Evolutionary conservation across 2,329 filamentous ascomycete species (phyloP).

Genomic region (Penicillium sp.): DNA sequence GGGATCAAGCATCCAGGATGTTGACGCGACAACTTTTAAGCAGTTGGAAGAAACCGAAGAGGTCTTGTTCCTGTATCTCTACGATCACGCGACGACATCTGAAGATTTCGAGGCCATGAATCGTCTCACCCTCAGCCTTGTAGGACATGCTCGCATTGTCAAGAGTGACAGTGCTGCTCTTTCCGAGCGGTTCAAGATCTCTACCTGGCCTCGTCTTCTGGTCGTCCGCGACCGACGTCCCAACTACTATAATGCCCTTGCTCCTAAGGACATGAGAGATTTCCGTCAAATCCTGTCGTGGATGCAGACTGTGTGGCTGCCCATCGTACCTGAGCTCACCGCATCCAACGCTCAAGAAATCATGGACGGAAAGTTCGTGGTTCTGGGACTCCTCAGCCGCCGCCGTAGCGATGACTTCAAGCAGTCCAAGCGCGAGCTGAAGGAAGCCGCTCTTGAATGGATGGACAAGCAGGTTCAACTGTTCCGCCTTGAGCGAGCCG

Average conservation of each 20-base stretch:
- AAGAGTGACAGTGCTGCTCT: conserved; percentile 80
- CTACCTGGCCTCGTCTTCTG: conserved; percentile 90
- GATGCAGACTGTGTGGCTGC: conserved; percentile 97
- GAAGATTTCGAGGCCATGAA: conserved; percentile 92
- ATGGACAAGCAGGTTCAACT: conserved; percentile 92
- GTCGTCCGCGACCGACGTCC: conserved; percentile 86
- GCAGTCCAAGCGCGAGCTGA: conserved; percentile 80
- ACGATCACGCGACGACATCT: conserved; percentile 87
- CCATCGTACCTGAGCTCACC: conserved; percentile 90
- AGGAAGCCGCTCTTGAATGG: conserved; percentile 94
- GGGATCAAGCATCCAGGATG: conserved; percentile 72
- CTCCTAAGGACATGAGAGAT: conserved; percentile 90
- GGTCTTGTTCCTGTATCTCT: conserved; percentile 96
- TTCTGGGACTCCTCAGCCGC: conserved; percentile 81
- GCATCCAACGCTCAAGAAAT: conserved; percentile 89
- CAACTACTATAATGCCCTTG: conserved; percentile 83
- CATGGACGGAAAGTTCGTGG: conserved; percentile 93
- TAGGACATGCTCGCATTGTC: conserved; percentile 87
- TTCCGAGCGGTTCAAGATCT: conserved; percentile 85
- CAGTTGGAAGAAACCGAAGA: conserved; percentile 88
- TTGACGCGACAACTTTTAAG: conserved; percentile 72
- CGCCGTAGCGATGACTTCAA: conserved; percentile 76
- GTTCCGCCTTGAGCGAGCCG: conserved; percentile 90
- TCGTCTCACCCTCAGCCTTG: conserved; percentile 78
- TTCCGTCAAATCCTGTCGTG: conserved; percentile 75